These are phyloP conservation scores for Fagus sylvatica DNA, from an alignment of 306 rosid species.

Conservation along the genomic window DNA sequence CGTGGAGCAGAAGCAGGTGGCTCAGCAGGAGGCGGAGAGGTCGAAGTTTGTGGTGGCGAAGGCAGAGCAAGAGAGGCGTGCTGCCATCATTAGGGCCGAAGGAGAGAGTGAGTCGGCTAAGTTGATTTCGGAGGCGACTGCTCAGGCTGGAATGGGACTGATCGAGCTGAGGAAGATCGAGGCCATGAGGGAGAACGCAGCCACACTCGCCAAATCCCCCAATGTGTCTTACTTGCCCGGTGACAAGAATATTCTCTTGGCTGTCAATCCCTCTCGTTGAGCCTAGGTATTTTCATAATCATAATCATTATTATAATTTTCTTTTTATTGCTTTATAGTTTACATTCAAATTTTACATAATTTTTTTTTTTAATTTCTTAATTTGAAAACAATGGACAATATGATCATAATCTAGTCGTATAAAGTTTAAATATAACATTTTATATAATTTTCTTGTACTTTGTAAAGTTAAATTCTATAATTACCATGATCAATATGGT, in stretches of 20 bases:
- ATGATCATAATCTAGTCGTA: no score
- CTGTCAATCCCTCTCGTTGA: slow-evolving; percentile 69
- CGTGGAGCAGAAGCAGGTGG: slow-evolving; percentile 85
- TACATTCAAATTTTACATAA: not conserved
- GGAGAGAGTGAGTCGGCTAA: slow-evolving; percentile 93
- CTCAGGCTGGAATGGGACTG: slow-evolving; percentile 63
- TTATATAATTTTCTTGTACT: no score
- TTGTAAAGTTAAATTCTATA: no score
- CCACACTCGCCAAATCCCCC: slow-evolving; percentile 78
- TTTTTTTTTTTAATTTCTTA: no score
- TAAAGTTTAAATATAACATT: no score
- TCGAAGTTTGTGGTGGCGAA: slow-evolving; percentile 89
- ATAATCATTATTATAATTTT: not conserved
- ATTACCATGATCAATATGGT: no score
- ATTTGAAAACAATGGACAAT: no score
- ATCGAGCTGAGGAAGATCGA: slow-evolving; percentile 88
- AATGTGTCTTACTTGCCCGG: slow-evolving; percentile 78
- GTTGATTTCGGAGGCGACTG: slow-evolving; percentile 82
- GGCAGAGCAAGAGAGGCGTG: slow-evolving; percentile 93
- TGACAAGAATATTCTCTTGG: slow-evolving; percentile 59
- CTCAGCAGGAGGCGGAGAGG: slow-evolving; percentile 96
- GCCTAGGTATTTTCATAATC: slow-evolving; percentile 26
- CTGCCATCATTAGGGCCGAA: slow-evolving; percentile 85
- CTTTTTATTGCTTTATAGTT: not conserved
- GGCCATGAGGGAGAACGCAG: slow-evolving; percentile 81